A percentile compares a stretch with the other conserved stretches of the same genome.
Conservation (phyloP, 352 stramenopile genomes). For the Pythium utonaiense region DNA sequence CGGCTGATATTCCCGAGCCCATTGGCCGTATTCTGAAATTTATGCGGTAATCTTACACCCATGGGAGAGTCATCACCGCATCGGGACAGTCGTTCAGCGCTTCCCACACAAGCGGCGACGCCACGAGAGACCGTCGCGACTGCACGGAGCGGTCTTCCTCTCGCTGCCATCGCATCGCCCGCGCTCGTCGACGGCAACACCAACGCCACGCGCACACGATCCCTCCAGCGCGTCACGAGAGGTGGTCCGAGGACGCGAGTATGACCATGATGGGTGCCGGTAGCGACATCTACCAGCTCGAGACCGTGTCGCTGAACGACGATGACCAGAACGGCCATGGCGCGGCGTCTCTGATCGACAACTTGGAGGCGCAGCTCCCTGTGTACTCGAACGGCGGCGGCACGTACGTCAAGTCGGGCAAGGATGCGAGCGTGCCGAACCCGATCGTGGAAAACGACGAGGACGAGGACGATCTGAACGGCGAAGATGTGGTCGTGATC, state of each 20-base stretch:
- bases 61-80: conserved; percentile 1
- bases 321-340: conserved; percentile 26
- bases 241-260: background rate
- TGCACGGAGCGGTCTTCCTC: background rate
- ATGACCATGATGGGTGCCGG: conserved; percentile 33
- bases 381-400: conserved; percentile 13
- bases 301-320: conserved; percentile 77
- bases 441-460: conserved; percentile 29
- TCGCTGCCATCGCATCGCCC: background rate
- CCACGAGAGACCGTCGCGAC: background rate
- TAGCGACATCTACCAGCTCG: conserved; percentile 44
- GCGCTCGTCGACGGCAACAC: background rate
- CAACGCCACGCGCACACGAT: too few species aligned
- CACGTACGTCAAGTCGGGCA: conserved; percentile 21
- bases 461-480: conserved; percentile 7
- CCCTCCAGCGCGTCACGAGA: too few species aligned
- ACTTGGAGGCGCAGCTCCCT: conserved; percentile 46
- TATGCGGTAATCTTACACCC: background rate
- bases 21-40: background rate
- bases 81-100: too few species aligned
- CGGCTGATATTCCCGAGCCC: too few species aligned
- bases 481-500: conserved; percentile 37
- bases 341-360: conserved; percentile 34
- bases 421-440: conserved; percentile 11
- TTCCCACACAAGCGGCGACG: background rate